Conservation (phyloP, 2,329 filamentous ascomycete species). For the Stachybotrys elegans region DNA sequence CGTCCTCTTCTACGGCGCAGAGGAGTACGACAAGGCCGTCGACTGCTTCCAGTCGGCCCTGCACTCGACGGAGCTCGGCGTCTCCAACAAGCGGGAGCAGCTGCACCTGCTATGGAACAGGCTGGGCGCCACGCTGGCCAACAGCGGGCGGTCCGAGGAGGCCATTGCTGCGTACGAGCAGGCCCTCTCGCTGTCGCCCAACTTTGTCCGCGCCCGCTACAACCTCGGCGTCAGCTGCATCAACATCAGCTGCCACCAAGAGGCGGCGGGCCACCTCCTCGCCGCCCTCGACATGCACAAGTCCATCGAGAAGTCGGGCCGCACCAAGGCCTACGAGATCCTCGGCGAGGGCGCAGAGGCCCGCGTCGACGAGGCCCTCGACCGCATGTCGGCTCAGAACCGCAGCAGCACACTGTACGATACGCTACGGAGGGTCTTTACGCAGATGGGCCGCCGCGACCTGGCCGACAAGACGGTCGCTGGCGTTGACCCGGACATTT, state of each 20-base stretch:
- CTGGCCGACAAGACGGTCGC: constrained; percentile 80
- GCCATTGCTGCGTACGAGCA: constrained; percentile 96
- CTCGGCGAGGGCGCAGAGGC: constrained; percentile 49
- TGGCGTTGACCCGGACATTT: constrained; percentile 85
- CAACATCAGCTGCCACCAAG: constrained; percentile 91
- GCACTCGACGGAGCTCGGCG: constrained; percentile 76
- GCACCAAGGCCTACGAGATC: constrained; percentile 78
- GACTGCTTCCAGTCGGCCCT: constrained; percentile 96
- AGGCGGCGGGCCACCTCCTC: constrained; percentile 88
- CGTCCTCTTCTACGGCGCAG: constrained; percentile 94
- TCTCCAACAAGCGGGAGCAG: constrained; percentile 78
- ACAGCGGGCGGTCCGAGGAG: constrained; percentile 88
- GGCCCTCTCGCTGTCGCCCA: constrained; percentile 82
- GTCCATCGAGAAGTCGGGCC: constrained; percentile 78
- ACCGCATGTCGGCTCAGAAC: constrained; percentile 89
- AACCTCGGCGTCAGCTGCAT: constrained; percentile 96
- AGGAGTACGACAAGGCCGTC: constrained; percentile 97
- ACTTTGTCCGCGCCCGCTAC: constrained; percentile 95
- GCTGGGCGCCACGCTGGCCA: constrained; percentile 90
- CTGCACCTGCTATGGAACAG: constrained; percentile 96
- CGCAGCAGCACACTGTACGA: constrained; percentile 96
- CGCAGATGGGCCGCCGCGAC: constrained; percentile 87
- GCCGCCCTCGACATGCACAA: constrained; percentile 95
- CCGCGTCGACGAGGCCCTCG: constrained; percentile 64
- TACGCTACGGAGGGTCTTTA: constrained; percentile 90